Evolutionary conservation across 805 yeast species (phyloP).

Genomic region (Yarrowia sp.): DNA sequence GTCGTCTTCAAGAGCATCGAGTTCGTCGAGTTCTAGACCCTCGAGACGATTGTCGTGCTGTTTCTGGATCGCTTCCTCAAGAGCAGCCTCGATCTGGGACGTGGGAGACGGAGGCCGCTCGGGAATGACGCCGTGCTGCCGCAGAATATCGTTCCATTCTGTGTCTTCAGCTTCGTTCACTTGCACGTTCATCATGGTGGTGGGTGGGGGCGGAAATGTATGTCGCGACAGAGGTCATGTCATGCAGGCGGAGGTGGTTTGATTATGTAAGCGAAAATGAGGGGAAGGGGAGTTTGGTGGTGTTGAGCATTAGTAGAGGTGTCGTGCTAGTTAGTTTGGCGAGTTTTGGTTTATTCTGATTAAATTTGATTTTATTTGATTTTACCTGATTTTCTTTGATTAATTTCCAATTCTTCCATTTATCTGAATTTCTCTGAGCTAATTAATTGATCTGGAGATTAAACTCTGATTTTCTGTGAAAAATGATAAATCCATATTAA

Average conservation of each 20-base stretch:
- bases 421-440: too few species aligned
- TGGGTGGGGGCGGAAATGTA: too few species aligned
- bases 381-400: not conserved
- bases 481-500: too few species aligned
- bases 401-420: too few species aligned
- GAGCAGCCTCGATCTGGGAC: constrained; percentile 82
- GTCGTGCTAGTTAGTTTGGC: too few species aligned
- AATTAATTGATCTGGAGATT: too few species aligned
- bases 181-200: constrained; percentile 59
- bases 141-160: constrained; percentile 96
- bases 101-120: constrained; percentile 90
- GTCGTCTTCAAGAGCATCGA: constrained; percentile 88
- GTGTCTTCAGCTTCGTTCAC: constrained; percentile 97
- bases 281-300: too few species aligned
- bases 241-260: constrained; percentile 4
- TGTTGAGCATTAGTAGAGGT: too few species aligned
- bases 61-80: constrained; percentile 77
- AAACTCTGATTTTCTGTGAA: too few species aligned
- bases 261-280: not conserved
- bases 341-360: too few species aligned
- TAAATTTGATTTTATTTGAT: too few species aligned
- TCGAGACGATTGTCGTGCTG: constrained; percentile 88
- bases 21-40: constrained; percentile 74
- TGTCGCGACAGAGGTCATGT: not conserved
- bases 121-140: constrained; percentile 91